Conservation (phyloP, 202 grass and related monocot species). For the Setaria italica region DNA sequence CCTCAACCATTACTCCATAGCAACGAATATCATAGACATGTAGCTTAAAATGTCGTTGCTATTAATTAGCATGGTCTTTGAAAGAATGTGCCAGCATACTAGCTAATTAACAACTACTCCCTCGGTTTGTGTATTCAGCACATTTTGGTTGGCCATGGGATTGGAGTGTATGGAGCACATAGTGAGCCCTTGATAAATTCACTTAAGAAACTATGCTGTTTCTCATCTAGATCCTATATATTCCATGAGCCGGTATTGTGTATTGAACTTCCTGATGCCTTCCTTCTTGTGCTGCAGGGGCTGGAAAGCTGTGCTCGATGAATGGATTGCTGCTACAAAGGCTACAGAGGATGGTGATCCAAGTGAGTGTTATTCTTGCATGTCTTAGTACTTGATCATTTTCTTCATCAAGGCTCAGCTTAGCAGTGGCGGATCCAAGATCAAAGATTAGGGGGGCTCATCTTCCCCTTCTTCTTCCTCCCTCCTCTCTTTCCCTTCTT, state of each 20-base stretch:
- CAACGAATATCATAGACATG: not conserved
- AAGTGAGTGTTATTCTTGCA: conserved; percentile 3
- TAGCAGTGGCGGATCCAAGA: not conserved
- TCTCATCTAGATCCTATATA: not conserved
- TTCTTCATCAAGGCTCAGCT: not conserved
- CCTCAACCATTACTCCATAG: not conserved
- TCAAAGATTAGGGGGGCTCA: too few species aligned
- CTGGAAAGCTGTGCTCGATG: conserved; percentile 64
- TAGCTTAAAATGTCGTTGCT: not conserved
- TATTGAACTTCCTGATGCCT: not conserved
- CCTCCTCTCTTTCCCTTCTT: too few species aligned
- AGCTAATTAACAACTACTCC: not conserved
- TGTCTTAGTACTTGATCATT: not conserved
- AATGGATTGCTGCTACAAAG: conserved; percentile 52
- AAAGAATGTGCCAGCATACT: not conserved
- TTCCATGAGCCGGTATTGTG: not conserved
- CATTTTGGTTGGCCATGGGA: not conserved
- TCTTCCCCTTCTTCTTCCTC: too few species aligned
- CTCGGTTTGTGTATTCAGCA: not conserved
- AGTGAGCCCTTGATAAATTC: too few species aligned
- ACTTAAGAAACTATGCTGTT: too few species aligned
- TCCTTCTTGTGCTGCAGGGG: conserved; percentile 43
- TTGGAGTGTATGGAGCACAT: not conserved
- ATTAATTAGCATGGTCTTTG: not conserved
- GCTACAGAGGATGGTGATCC: conserved; percentile 40